Percentiles rank a stretch among this genome's conserved stretches.
Conservation (phyloP, 139 green algal genomes). For the Ulvella scutata region DNA sequence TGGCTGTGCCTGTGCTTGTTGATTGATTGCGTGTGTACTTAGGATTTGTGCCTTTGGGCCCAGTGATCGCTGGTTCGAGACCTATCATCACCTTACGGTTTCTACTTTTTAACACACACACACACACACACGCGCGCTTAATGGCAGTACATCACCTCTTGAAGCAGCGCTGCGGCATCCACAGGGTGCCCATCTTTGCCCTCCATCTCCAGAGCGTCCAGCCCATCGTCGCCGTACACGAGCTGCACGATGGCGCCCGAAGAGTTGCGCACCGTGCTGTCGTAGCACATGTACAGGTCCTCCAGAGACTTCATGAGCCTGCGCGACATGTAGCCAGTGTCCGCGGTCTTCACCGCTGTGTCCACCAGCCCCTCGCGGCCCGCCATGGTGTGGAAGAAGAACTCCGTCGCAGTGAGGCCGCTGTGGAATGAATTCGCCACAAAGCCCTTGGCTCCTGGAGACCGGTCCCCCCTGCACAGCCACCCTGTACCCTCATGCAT, state of each 20-base stretch:
- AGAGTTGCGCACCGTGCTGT: slow-evolving; percentile 82
- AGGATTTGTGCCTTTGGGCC: too few relatives aligned
- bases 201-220: slow-evolving; percentile 90
- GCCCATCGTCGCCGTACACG: slow-evolving; percentile 82
- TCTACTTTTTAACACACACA: too few relatives aligned
- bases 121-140: too few relatives aligned
- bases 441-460: slow-evolving; percentile 76
- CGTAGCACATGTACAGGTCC: slow-evolving; percentile 88
- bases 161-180: slow-evolving; percentile 38
- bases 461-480: slow-evolving; percentile 25
- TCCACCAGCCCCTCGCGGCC: slow-evolving; percentile 90
- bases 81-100: too few relatives aligned
- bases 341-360: slow-evolving; percentile 96
- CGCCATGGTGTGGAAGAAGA: slow-evolving; percentile 99
- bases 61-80: too few relatives aligned
- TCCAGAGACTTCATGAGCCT: slow-evolving; percentile 97
- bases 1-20: neutral
- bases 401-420: slow-evolving; percentile 88
- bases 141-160: too few relatives aligned
- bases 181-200: slow-evolving; percentile 52
- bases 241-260: slow-evolving; percentile 82
- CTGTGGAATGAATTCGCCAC: slow-evolving; percentile 92
- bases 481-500: too few relatives aligned
- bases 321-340: slow-evolving; percentile 96
- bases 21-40: neutral